These are phyloP conservation scores for Akanthomyces muscarius DNA, from an alignment of 2,329 filamentous ascomycete genomes.

Conservation along the genomic window DNA sequence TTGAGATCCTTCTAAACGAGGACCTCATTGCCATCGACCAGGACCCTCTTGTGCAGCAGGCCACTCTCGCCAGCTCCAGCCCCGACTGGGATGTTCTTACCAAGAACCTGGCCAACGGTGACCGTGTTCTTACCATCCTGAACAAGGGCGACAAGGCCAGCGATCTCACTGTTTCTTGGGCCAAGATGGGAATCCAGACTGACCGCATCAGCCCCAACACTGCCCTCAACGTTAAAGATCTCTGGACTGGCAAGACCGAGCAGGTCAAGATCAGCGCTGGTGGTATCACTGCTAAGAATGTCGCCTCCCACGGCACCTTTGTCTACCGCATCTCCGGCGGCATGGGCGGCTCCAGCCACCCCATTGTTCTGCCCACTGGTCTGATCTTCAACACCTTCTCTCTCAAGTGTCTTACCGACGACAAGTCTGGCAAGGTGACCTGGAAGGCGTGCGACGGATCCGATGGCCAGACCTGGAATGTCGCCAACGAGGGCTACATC, in stretches of 20 bases:
- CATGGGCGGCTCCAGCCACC: conserved; percentile 22
- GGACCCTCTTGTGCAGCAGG: conserved; percentile 39
- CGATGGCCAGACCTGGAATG: conserved; percentile 41
- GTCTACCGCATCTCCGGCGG: conserved; percentile 38
- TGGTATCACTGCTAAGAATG: conserved; percentile 24
- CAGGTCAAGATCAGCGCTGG: conserved; percentile 24
- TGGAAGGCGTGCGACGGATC: conserved; percentile 36
- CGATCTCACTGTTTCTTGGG: conserved; percentile 31
- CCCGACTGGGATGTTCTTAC: conserved; percentile 42
- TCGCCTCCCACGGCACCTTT: conserved; percentile 37
- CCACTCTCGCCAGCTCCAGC: conserved; percentile 44
- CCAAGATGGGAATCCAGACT: conserved; percentile 33
- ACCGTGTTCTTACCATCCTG: conserved; percentile 43
- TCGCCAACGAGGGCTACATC: conserved; percentile 31
- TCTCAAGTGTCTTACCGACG: conserved; percentile 38
- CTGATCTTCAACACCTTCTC: conserved; percentile 48
- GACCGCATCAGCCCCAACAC: conserved; percentile 24
- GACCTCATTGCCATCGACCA: conserved; percentile 41
- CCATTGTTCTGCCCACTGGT: conserved; percentile 38
- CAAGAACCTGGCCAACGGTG: conserved; percentile 42
- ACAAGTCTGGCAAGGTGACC: conserved; percentile 23
- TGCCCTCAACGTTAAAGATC: conserved; percentile 34
- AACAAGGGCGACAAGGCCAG: conserved; percentile 35
- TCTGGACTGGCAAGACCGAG: conserved; percentile 37
- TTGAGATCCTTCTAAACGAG: conserved; percentile 36